A percentile compares a stretch with the other conserved stretches of the same genome.
These are phyloP conservation scores for Colletotrichum cuscutae DNA, from an alignment of 2,329 filamentous ascomycete species.

Conservation along the genomic window DNA sequence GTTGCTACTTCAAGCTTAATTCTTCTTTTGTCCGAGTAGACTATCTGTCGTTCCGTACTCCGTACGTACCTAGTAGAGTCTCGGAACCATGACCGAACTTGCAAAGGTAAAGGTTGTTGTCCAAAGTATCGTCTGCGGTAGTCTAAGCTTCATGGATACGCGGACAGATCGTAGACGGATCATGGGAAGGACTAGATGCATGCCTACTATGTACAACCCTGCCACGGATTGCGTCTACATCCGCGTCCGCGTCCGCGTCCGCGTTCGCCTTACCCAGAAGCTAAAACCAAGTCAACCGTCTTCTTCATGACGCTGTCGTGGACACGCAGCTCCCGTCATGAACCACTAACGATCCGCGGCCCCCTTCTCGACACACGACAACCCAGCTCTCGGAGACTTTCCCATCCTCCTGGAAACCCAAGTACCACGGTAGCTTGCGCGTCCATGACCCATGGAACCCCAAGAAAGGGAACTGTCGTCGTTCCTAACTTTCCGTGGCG, in stretches of 20 bases:
- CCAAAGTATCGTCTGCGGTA: not conserved
- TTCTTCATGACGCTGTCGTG: not conserved
- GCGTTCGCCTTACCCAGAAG: not conserved
- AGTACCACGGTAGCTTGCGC: not conserved
- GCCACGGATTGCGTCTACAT: not conserved
- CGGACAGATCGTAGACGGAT: not conserved
- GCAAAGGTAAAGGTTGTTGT: not conserved
- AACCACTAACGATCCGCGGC: not conserved
- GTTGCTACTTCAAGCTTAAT: slow-evolving; percentile 11
- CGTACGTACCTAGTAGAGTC: not conserved
- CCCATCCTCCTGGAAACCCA: not conserved
- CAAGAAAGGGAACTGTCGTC: not conserved
- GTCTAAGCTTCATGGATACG: not conserved
- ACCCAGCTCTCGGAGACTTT: not conserved
- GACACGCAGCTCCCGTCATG: not conserved
- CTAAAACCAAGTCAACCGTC: not conserved
- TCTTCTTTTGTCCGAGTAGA: not conserved
- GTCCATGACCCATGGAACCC: not conserved
- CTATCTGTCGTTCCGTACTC: too few species aligned
- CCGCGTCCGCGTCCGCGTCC: not conserved
- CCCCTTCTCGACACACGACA: not conserved
- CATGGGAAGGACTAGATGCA: not conserved
- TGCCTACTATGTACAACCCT: not conserved
- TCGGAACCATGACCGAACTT: slow-evolving; percentile 1
- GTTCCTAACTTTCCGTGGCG: not conserved